phyloP scores from a whole-genome alignment of 2,329 filamentous ascomycete genomes.

The Tolypocladium endophyticum region DNA sequence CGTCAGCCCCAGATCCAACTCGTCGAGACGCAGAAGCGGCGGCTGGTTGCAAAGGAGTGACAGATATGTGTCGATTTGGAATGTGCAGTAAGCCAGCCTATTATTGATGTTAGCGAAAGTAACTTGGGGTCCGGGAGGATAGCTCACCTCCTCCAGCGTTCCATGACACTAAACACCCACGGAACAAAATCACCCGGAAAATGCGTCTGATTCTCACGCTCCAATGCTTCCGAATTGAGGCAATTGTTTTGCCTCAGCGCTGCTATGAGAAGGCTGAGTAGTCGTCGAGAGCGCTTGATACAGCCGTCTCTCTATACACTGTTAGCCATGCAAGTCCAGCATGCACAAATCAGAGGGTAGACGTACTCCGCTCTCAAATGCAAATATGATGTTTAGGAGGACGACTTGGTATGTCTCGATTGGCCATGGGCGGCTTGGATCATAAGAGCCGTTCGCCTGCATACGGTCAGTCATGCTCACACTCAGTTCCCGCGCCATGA shows the following conservation, averaged over 20 bases:
- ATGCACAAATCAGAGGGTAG: neutral
- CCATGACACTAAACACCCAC: constrained; percentile 17
- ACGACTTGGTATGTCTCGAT: constrained; percentile 21
- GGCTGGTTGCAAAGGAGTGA: constrained; percentile 21
- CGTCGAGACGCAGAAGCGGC: constrained; percentile 20
- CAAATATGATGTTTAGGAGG: constrained; percentile 28
- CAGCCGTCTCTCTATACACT: constrained; percentile 16
- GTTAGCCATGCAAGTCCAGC: neutral
- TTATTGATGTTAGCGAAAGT: neutral
- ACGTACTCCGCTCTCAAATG: constrained; percentile 23
- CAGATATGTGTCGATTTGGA: constrained; percentile 28
- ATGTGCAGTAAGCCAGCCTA: constrained; percentile 22
- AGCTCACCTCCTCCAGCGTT: constrained; percentile 24
- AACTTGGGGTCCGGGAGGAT: neutral
- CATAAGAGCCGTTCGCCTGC: constrained; percentile 2
- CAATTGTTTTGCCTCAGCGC: constrained; percentile 24
- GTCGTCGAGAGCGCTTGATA: constrained; percentile 18
- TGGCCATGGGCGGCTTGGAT: constrained; percentile 16
- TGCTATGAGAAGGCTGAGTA: constrained; percentile 23
- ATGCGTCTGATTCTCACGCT: constrained; percentile 22
- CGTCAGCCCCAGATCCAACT: constrained; percentile 23
- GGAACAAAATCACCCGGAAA: constrained; percentile 27
- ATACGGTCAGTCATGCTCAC: neutral
- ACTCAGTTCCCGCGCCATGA: neutral
- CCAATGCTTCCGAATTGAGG: constrained; percentile 22